Base-by-base conservation (phyloP, 805 yeast species). In the Yarrowia deformans region DNA sequence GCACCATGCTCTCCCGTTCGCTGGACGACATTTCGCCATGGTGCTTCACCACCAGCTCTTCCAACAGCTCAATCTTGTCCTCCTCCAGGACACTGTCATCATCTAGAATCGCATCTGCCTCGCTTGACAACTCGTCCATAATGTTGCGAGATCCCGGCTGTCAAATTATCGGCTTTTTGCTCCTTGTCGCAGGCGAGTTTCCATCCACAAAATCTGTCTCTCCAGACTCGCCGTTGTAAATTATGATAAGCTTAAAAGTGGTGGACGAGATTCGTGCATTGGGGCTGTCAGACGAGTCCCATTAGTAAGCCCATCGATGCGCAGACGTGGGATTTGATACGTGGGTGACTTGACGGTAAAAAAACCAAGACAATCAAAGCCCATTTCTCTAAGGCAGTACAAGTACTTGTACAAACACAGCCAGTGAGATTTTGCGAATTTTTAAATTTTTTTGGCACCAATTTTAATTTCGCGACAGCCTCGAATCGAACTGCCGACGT, bases 61-160 rank as follows among this genome's bases (percentile, higher is more conserved):
- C 83, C 13, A 82, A 74, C 61, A 70, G 68, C 70, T 81, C 84
- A 18, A 82, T 77, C 43, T 77, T 76, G 61, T 81, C 83, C 70
- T 82, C 84, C 69, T 82, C 84, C 16, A 74, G 71, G 2, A 76
- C 35, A 7, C 63, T 39, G 6, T 70, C 70, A 61, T 80, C 77
- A 50, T 79, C 78, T 49, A 81, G 73, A 19, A 80, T 72, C 5
- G 49, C 71, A 63, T 78, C 75, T 70, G 82, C 80, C 63, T 72
- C 71, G 34, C 72, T 70, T 45, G 66, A 43, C 66, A 60, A 32
- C 43, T 60, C 52, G 66, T 60, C 66, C 52, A 43, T 45, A 16
- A 18, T 43, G 66, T 29, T 45, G 60, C 35, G 23, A 55, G 46
- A 9, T 32, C 9, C 13, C 49, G 63, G 66, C 18, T 58, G 66